Conservation (phyloP, 139 green algal species). For the Volvox reticuliferus region DNA sequence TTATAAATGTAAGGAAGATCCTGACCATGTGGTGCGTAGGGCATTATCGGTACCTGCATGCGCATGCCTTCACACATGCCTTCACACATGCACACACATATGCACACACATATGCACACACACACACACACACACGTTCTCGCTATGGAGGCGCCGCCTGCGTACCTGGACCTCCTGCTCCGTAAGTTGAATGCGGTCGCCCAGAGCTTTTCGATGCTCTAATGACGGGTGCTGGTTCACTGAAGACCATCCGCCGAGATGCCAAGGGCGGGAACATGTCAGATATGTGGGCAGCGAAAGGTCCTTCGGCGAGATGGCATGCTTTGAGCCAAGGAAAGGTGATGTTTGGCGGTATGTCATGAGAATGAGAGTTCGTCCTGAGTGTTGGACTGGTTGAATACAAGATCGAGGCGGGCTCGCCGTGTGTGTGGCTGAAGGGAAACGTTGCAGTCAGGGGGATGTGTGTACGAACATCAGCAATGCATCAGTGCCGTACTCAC, state of each 20-base stretch:
- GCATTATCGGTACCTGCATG: no score
- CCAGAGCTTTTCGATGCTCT: constrained; percentile 71
- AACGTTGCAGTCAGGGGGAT: no score
- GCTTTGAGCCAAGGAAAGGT: no score
- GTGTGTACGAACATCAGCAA: neutral
- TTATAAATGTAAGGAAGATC: no score
- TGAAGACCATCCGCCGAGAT: constrained; percentile 36
- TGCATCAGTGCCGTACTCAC: constrained; percentile 48
- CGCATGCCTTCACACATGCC: no score
- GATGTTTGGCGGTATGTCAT: no score
- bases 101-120: neutral
- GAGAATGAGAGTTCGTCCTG: no score
- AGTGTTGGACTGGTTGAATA: neutral
- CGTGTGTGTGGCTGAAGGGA: no score
- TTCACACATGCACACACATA: neutral
- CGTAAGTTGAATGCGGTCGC: constrained; percentile 74
- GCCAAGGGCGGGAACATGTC: neutral
- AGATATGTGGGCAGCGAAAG: neutral
- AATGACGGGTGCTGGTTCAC: constrained; percentile 71
- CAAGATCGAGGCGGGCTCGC: neutral
- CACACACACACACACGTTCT: neutral
- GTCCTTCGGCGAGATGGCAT: no score
- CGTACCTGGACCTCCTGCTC: constrained; percentile 81
- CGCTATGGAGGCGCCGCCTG: neutral
- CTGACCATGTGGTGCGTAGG: no score